phyloP scores from a whole-genome alignment of 805 yeast species.

The Yarrowia hollandica region DNA sequence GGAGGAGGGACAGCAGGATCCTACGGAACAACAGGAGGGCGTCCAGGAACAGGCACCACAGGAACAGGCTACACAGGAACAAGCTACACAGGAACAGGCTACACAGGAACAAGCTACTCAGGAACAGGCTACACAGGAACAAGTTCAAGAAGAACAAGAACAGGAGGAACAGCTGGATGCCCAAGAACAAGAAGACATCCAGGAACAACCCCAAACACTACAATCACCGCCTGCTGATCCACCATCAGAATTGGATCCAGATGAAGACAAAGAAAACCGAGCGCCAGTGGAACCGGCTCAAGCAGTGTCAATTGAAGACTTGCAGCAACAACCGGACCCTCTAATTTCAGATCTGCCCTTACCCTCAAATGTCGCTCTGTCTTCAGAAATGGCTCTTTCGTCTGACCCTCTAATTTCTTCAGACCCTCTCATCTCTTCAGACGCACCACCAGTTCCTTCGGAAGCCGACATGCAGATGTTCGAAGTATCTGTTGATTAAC shows the following conservation, averaged over 20 bases:
- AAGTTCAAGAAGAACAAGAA: background rate
- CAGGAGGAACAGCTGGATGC: background rate
- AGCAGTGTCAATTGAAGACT: background rate
- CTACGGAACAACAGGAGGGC: too few species aligned
- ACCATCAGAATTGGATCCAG: background rate
- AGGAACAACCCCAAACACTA: background rate
- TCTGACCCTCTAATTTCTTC: slow-evolving; percentile 2
- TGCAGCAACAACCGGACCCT: too few species aligned
- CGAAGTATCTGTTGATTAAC: background rate
- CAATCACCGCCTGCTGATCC: background rate
- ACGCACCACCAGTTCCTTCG: too few species aligned
- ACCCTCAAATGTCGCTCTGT: background rate
- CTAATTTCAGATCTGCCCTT: too few species aligned
- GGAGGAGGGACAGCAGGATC: too few species aligned
- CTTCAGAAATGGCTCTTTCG: background rate
- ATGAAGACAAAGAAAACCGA: slow-evolving; percentile 8
- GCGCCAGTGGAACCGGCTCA: background rate
- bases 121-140: background rate
- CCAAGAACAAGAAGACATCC: background rate
- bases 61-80: too few species aligned
- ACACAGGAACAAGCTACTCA: background rate
- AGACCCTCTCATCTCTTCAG: background rate
- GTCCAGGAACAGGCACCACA: too few species aligned
- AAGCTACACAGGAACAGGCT: background rate
- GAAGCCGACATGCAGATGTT: background rate